A percentile compares a stretch with the other conserved stretches of the same genome.
These are phyloP conservation scores for Talaromyces piceae DNA, from an alignment of 2,329 filamentous ascomycete genomes.

Conservation along the genomic window DNA sequence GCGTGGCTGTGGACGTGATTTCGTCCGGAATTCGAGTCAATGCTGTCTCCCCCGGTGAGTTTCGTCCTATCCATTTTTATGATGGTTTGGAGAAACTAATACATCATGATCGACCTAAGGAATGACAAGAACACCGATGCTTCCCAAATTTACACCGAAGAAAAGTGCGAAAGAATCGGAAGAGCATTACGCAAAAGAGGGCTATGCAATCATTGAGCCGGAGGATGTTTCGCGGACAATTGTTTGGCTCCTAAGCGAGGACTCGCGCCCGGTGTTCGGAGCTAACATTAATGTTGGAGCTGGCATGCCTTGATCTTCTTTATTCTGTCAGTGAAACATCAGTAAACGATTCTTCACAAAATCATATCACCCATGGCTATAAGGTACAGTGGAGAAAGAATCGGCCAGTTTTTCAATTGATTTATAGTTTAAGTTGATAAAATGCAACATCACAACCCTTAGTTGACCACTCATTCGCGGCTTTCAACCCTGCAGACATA, in stretches of 20 bases:
- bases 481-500: background rate
- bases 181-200: conserved; percentile 7
- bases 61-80: background rate
- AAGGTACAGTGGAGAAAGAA: background rate
- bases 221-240: conserved; percentile 14
- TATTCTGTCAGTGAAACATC: background rate
- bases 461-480: background rate
- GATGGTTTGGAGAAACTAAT: background rate
- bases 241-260: conserved; percentile 15
- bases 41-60: conserved; percentile 46
- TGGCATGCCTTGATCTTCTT: background rate
- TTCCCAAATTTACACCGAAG: conserved; percentile 9
- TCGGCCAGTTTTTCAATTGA: background rate
- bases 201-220: conserved; percentile 8
- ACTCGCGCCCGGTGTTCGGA: conserved; percentile 13
- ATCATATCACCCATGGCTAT: too few species aligned
- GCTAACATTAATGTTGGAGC: conserved; percentile 15
- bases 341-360: background rate
- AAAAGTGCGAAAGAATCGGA: conserved; percentile 8
- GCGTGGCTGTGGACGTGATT: conserved; percentile 11
- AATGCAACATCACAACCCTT: conserved; percentile 4
- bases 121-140: conserved; percentile 12
- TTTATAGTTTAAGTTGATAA: conserved; percentile 1
- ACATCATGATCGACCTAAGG: conserved; percentile 5
- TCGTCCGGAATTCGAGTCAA: conserved; percentile 47